Evolutionary conservation across 2,329 filamentous ascomycete genomes (phyloP).

Genomic region (Coniochaeta sp.): DNA sequence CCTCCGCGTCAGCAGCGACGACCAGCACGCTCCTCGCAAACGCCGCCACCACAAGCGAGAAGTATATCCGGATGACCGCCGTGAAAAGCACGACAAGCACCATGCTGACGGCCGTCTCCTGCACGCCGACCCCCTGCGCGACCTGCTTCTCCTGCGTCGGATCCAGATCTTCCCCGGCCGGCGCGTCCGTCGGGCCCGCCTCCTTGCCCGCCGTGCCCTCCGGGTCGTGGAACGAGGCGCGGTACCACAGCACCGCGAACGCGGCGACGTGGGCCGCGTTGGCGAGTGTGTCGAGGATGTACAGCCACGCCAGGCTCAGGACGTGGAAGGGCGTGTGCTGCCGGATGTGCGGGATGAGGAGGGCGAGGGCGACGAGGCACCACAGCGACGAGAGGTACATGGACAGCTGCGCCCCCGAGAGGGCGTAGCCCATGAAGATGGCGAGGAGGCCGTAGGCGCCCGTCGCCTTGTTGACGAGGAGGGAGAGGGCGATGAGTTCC

Average conservation of each 20-base stretch:
- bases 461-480: constrained; percentile 88
- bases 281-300: constrained; percentile 72
- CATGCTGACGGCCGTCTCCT: constrained; percentile 66
- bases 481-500: constrained; percentile 73
- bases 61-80: constrained; percentile 69
- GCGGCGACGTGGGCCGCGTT: constrained; percentile 76
- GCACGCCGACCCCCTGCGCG: constrained; percentile 22
- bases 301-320: constrained; percentile 76
- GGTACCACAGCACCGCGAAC: constrained; percentile 82
- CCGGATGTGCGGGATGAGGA: constrained; percentile 74
- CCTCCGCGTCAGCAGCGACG: constrained; percentile 51
- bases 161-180: not conserved
- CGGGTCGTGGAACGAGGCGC: constrained; percentile 24
- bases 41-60: constrained; percentile 74
- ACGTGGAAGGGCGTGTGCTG: constrained; percentile 71
- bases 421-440: constrained; percentile 76
- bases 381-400: constrained; percentile 86
- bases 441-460: constrained; percentile 87
- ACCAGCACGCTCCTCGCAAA: constrained; percentile 73
- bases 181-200: constrained; percentile 3
- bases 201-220: constrained; percentile 7
- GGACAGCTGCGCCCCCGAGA: constrained; percentile 76
- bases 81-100: constrained; percentile 68
- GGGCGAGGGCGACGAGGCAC: constrained; percentile 59
- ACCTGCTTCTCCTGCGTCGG: constrained; percentile 11